Evolutionary conservation across 2,329 filamentous ascomycete species (phyloP).

Genomic region (Aspergillus phoenicis): DNA sequence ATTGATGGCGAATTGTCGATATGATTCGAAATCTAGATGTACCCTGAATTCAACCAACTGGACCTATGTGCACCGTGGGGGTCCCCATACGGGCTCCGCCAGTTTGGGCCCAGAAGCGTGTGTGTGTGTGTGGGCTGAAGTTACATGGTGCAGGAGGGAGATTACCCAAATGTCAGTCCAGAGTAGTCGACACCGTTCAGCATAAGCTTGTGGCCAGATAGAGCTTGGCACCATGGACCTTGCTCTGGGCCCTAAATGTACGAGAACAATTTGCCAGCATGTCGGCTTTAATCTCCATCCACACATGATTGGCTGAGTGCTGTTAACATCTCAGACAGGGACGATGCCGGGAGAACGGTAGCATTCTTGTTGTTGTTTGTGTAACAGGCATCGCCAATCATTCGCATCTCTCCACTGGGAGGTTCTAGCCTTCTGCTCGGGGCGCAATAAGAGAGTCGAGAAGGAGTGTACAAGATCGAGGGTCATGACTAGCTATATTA

Average conservation of each 20-base stretch:
- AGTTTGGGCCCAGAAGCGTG: not conserved
- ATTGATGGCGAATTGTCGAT: not conserved
- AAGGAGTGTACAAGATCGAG: not conserved
- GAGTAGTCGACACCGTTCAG: not conserved
- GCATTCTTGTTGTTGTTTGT: not conserved
- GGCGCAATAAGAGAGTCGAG: not conserved
- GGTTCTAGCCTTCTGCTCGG: not conserved
- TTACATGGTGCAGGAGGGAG: not conserved
- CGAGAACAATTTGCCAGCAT: not conserved
- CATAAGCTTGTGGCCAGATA: not conserved
- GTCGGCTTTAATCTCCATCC: not conserved
- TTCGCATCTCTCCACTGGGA: not conserved
- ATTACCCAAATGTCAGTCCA: not conserved
- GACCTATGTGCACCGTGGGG: not conserved
- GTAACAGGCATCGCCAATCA: not conserved
- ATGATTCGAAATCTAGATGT: not conserved
- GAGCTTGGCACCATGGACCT: not conserved
- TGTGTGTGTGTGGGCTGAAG: not conserved
- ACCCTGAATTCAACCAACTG: not conserved
- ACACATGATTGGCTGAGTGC: not conserved
- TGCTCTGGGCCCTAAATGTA: not conserved
- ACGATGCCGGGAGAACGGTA: not conserved
- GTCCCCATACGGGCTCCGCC: too few relatives aligned
- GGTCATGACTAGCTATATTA: not conserved
- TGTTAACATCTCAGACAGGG: not conserved